These are phyloP conservation scores for Podila minutissima DNA, from an alignment of 192 early-diverging fungal species.

Conservation along the genomic window DNA sequence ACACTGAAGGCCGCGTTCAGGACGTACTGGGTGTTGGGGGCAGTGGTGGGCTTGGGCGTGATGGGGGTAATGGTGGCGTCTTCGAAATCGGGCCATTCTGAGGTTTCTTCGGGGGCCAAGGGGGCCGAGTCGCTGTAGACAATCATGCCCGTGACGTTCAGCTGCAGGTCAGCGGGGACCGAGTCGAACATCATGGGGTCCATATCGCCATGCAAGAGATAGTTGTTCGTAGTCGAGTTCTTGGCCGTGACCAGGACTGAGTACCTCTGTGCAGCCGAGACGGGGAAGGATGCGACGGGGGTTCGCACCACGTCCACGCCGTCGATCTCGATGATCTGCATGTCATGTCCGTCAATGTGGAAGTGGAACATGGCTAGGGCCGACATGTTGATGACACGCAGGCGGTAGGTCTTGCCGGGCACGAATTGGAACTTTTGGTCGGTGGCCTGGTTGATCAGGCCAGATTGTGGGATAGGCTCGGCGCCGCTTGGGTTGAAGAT, in stretches of 20 bases:
- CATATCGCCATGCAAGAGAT: conserved; percentile 75
- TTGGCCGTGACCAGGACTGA: conserved; percentile 74
- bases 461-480: conserved; percentile 77
- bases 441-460: conserved; percentile 63
- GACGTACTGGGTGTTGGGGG: conserved; percentile 55
- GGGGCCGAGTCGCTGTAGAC: conserved; percentile 51
- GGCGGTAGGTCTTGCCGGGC: conserved; percentile 78
- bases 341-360: conserved; percentile 78
- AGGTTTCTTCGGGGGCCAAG: conserved; percentile 12
- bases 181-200: conserved; percentile 77
- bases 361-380: conserved; percentile 73
- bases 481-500: conserved; percentile 78
- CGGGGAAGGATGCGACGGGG: conserved; percentile 41
- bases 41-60: conserved; percentile 37
- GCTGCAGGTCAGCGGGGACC: conserved; percentile 59
- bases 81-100: conserved; percentile 57
- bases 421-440: conserved; percentile 57
- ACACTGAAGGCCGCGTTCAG: conserved; percentile 70
- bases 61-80: conserved; percentile 62
- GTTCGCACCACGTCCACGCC: conserved; percentile 62
- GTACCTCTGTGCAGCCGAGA: conserved; percentile 69
- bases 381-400: conserved; percentile 81
- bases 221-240: conserved; percentile 68
- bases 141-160: conserved; percentile 67
- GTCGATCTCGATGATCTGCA: conserved; percentile 80